A percentile compares a stretch with the other conserved stretches of the same genome.
Evolutionary conservation across 495 filamentous ascomycete species (phyloP).

Genomic region (Penicillium nucicola): DNA sequence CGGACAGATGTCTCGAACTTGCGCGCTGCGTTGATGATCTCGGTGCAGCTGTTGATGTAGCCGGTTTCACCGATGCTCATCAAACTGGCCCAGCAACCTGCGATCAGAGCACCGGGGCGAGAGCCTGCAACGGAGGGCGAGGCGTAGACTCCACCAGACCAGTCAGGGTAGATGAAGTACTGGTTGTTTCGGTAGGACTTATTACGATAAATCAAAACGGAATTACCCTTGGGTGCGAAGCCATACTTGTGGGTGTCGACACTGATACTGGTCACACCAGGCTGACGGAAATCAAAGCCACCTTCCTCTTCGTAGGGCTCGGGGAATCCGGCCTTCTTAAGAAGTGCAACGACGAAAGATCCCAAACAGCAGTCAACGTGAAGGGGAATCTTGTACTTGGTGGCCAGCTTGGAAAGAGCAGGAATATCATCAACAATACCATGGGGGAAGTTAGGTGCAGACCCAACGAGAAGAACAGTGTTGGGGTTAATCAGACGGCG

Average conservation of each 20-base stretch:
- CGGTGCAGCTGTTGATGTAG: constrained; percentile 78
- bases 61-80: constrained; percentile 87
- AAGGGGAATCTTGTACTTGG: constrained; percentile 73
- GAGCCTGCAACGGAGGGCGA: constrained; percentile 89
- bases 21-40: constrained; percentile 85
- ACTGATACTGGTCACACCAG: constrained; percentile 90
- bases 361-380: constrained; percentile 98
- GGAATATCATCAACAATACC: constrained; percentile 96
- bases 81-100: constrained; percentile 86
- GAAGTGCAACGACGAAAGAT: constrained; percentile 89
- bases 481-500: constrained; percentile 89
- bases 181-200: constrained; percentile 75
- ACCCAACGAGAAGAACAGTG: constrained; percentile 93
- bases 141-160: constrained; percentile 94
- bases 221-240: constrained; percentile 96
- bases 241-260: constrained; percentile 99
- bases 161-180: constrained; percentile 94
- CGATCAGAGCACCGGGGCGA: constrained; percentile 88
- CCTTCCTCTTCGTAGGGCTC: constrained; percentile 59
- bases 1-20: constrained; percentile 75
- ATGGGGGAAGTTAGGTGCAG: constrained; percentile 95
- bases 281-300: constrained; percentile 89
- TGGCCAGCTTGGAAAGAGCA: constrained; percentile 77
- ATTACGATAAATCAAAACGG: constrained; percentile 84
- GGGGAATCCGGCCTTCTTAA: constrained; percentile 82